phyloP scores from a whole-genome alignment of 352 stramenopile species.

The Elongisporangium prolatum region DNA sequence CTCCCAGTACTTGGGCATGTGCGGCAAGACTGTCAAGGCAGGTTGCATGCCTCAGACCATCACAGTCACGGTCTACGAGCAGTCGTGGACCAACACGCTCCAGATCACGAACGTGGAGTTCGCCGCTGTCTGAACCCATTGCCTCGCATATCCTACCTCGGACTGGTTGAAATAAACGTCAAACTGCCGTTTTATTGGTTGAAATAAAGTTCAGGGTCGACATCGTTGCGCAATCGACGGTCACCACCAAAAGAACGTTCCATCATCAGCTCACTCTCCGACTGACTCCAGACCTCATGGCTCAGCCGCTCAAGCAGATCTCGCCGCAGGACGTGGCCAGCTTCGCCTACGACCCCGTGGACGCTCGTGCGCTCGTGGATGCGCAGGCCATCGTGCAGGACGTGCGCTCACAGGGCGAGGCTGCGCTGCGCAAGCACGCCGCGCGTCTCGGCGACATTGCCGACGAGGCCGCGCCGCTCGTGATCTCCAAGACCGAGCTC shows the following conservation, averaged over 20 bases:
- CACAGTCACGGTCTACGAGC: constrained; percentile 48
- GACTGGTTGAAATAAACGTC: not conserved
- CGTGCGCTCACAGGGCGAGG: constrained; percentile 38
- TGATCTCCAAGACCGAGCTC: constrained; percentile 63
- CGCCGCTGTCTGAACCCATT: no score
- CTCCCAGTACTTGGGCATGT: constrained; percentile 12
- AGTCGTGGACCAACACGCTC: constrained; percentile 61
- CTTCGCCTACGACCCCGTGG: constrained; percentile 81
- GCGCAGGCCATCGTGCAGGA: constrained; percentile 69
- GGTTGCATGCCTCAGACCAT: constrained; percentile 28
- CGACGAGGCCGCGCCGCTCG: constrained; percentile 26
- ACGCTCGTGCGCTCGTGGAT: constrained; percentile 51
- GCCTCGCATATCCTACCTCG: no score
- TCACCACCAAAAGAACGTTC: not conserved
- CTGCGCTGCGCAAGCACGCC: constrained; percentile 51
- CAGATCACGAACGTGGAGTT: constrained; percentile 25
- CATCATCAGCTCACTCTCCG: not conserved
- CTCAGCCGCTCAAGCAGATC: constrained; percentile 63
- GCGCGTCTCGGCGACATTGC: constrained; percentile 63
- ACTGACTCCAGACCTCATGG: constrained; percentile 17
- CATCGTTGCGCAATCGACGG: not conserved
- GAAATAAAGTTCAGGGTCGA: not conserved
- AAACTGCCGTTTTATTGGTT: not conserved
- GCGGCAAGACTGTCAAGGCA: constrained; percentile 15
- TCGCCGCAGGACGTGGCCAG: constrained; percentile 52